These are phyloP conservation scores for Aphanomyces invadans DNA, from an alignment of 352 stramenopile genomes.

Conservation along the genomic window DNA sequence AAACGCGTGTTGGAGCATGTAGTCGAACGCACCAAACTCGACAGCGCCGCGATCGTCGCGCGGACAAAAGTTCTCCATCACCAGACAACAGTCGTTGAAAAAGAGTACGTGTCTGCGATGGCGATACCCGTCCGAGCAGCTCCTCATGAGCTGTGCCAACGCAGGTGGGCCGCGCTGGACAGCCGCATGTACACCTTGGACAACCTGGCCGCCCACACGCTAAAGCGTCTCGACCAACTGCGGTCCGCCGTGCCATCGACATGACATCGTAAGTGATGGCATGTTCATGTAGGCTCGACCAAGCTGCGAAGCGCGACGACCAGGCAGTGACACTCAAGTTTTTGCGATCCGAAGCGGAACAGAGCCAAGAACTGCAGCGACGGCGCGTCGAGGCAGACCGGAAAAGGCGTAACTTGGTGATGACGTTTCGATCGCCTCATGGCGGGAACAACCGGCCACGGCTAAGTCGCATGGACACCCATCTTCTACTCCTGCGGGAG, in stretches of 20 bases:
- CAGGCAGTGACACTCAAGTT: neutral
- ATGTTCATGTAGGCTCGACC: neutral
- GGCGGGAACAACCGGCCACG: slow-evolving; percentile 25
- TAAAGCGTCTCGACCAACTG: neutral
- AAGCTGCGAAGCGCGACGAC: neutral
- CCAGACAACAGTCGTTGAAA: slow-evolving; percentile 27
- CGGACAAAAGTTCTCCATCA: slow-evolving; percentile 35
- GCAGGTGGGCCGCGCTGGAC: neutral
- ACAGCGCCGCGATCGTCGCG: slow-evolving; percentile 29
- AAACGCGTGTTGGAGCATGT: slow-evolving; percentile 47
- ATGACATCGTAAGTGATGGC: neutral
- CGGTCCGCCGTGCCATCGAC: neutral
- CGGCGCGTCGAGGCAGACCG: slow-evolving; percentile 20
- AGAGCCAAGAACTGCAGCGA: slow-evolving; percentile 28
- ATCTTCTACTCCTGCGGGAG: slow-evolving; percentile 30
- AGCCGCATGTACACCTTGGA: neutral
- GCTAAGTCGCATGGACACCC: slow-evolving; percentile 6
- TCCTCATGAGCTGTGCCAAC: neutral
- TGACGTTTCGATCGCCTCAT: neutral
- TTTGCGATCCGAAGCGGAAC: slow-evolving; percentile 4
- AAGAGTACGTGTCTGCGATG: neutral
- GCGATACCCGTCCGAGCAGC: too few species aligned
- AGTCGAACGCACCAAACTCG: slow-evolving; percentile 33
- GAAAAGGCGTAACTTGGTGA: slow-evolving; percentile 8
- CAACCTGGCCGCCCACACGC: neutral